Percentiles rank a stretch among this genome's conserved stretches.
Evolutionary conservation across 805 yeast genomes (phyloP).

Genomic region (Hanseniaspora nectarophila): DNA sequence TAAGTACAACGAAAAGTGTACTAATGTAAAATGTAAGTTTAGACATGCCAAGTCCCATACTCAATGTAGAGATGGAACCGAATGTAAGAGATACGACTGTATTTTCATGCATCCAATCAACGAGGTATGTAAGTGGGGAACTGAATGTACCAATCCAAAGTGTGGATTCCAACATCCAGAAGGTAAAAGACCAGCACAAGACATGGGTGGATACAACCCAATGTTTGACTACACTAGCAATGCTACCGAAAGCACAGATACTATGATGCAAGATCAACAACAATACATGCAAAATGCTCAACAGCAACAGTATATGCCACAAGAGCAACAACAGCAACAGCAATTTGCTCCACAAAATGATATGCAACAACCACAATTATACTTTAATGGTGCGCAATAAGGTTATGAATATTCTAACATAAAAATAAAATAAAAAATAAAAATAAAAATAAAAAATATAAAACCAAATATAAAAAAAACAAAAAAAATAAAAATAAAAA

Average conservation of each 20-base stretch:
- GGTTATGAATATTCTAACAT: conserved; percentile 6
- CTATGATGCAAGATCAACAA: conserved; percentile 1
- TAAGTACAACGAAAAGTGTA: conserved; percentile 64
- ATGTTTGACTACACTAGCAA: conserved; percentile 1
- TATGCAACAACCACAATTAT: neutral
- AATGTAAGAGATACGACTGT: conserved; percentile 72
- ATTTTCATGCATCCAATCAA: conserved; percentile 68
- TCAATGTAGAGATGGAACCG: conserved; percentile 70
- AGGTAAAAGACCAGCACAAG: conserved; percentile 40
- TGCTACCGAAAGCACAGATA: neutral
- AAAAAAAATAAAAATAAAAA: neutral
- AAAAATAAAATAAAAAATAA: conserved; percentile 18
- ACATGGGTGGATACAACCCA: neutral
- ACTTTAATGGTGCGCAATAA: neutral
- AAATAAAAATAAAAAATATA: conserved; percentile 5
- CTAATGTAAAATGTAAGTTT: conserved; percentile 64
- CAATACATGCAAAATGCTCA: neutral
- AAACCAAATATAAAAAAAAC: neutral
- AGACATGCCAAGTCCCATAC: conserved; percentile 70
- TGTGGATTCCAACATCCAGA: conserved; percentile 75
- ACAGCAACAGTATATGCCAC: neutral
- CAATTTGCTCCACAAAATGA: neutral
- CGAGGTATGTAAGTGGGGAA: conserved; percentile 71
- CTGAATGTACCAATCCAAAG: conserved; percentile 54
- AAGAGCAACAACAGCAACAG: conserved; percentile 5